phyloP scores from a whole-genome alignment of 177 flowering plant genomes.

The Tripterygium wilfordii region DNA sequence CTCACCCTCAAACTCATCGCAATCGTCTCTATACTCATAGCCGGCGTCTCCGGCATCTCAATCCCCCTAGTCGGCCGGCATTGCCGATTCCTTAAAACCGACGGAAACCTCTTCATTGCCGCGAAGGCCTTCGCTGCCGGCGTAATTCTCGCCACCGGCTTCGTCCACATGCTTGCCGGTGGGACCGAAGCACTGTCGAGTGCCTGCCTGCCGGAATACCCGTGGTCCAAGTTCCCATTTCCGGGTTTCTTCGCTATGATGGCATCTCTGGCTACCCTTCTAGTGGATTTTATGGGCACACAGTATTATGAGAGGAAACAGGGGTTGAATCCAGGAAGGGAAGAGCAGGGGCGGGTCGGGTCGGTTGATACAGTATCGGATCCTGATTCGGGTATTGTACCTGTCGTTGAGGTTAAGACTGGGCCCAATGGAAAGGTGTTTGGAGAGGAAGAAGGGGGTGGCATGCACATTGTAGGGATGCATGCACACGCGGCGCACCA shows the following conservation, averaged over 20 bases:
- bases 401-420: constrained; percentile 8
- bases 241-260: constrained; percentile 85
- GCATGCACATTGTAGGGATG: constrained; percentile 94
- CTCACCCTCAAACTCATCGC: constrained; percentile 57
- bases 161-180: constrained; percentile 90
- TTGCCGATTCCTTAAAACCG: constrained; percentile 52
- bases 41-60: constrained; percentile 69
- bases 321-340: constrained; percentile 21
- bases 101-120: constrained; percentile 66
- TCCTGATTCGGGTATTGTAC: constrained; percentile 26
- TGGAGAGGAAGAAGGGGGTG: constrained; percentile 77
- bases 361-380: constrained; percentile 27
- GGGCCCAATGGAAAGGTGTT: constrained; percentile 33
- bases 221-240: constrained; percentile 85
- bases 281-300: constrained; percentile 78
- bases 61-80: constrained; percentile 74
- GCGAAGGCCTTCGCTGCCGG: constrained; percentile 98
- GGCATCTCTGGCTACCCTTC: constrained; percentile 62
- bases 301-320: constrained; percentile 81
- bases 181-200: constrained; percentile 52
- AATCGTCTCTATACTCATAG: constrained; percentile 56
- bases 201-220: constrained; percentile 62
- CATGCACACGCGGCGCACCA: constrained; percentile 93
- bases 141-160: constrained; percentile 92
- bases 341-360: constrained; percentile 18